Evolutionary conservation across 139 green algal species (phyloP), one percentile per base, ranked within the genome.

Genomic region (Micractinium sp.): DNA sequence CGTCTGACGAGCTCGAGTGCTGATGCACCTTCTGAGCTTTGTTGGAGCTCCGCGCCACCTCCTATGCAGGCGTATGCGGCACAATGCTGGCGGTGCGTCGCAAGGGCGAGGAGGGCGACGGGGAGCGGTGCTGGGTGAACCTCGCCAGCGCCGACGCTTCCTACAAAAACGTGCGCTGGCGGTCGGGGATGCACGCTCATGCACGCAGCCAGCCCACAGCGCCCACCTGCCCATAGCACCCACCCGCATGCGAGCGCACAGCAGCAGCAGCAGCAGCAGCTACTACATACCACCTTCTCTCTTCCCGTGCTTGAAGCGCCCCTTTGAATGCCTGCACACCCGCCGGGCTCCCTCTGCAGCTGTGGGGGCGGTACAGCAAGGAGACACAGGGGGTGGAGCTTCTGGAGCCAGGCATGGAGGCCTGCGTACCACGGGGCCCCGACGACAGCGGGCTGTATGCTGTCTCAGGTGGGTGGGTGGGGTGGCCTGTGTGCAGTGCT

Each of bases 401-500:
- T 31, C 87, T 90, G 27, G n/a, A 1, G 2, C 25, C 36, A 4
- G 75, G 47, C 22, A 31, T 60, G 71, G 85, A 88, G 85, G 85
- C 82, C 20, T 89, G 85, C 20, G 78, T 90, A 66, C 87, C 87
- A 0, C 18, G n/a, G 27, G 78, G 78, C 0, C 84, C 75, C 2
- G 89, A 92, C n/a, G 89, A 88, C 75, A 74, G 71, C 66, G 92
- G 92, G 20, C 88, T 95, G 4, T 94, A 90, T 61, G 78, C 89
- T 39, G 89, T 92, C 67, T 84, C 90, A 61, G 61, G 63, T 35
- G 76, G 31, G 61, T 7, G 27, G 39, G 47, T 56, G 47, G 47
- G 47, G 47, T 56, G 47, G 47, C n/a, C n/a, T n/a, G n/a, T n/a
- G n/a, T n/a, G n/a, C n/a, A n/a, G n/a, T n/a, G n/a, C n/a, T n/a